phyloP scores from a whole-genome alignment of 495 filamentous ascomycete species.

The Podospora fimiseda region DNA sequence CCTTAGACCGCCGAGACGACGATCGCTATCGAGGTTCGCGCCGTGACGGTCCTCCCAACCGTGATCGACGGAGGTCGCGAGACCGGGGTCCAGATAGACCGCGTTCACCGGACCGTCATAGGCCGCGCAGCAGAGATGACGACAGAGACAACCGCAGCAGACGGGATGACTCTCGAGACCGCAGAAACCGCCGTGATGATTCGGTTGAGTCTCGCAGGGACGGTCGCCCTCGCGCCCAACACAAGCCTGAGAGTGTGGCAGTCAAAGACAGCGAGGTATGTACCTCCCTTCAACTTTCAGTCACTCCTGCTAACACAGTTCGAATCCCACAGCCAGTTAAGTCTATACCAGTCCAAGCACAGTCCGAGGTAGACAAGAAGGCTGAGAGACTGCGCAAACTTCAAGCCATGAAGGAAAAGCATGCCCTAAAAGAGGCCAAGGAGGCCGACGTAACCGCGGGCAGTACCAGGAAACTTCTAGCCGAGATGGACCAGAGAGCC shows the following conservation, averaged over 20 bases:
- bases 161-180: slow-evolving; percentile 76
- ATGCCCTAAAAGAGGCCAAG: slow-evolving; percentile 71
- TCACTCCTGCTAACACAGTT: slow-evolving; percentile 11
- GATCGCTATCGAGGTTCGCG: slow-evolving; percentile 57
- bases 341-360: slow-evolving; percentile 47
- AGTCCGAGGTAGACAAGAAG: slow-evolving; percentile 76
- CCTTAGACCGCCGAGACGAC: slow-evolving; percentile 67
- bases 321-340: slow-evolving; percentile 35
- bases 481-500: slow-evolving; percentile 70
- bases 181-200: slow-evolving; percentile 64
- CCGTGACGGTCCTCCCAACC: slow-evolving; percentile 24
- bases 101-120: slow-evolving; percentile 29
- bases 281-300: slow-evolving; percentile 9
- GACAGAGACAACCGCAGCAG: slow-evolving; percentile 63
- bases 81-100: slow-evolving; percentile 52
- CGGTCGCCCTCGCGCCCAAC: slow-evolving; percentile 49
- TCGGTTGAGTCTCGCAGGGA: slow-evolving; percentile 72
- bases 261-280: slow-evolving; percentile 48
- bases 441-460: slow-evolving; percentile 61
- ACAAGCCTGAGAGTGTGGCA: slow-evolving; percentile 37
- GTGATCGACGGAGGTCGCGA: slow-evolving; percentile 51
- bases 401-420: slow-evolving; percentile 88
- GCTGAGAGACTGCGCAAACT: slow-evolving; percentile 76
- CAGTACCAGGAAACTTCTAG: slow-evolving; percentile 59
- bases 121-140: slow-evolving; percentile 54